phyloP scores from a whole-genome alignment of 371 early-diverging fungal genomes.

The Chytridium lagenaria region DNA sequence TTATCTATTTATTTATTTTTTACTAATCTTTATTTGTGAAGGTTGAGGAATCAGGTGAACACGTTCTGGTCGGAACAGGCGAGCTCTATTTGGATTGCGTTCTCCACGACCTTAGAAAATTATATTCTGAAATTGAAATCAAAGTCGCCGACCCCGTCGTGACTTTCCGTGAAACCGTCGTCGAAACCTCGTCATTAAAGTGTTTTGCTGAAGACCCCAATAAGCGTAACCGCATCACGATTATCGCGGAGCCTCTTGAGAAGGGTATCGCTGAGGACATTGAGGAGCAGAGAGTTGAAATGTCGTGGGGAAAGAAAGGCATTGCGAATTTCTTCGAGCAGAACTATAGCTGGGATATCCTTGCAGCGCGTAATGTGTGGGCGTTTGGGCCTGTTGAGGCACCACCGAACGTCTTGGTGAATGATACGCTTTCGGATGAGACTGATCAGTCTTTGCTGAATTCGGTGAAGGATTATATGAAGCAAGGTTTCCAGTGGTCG shows the following conservation, averaged over 20 bases:
- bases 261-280: constrained; percentile 90
- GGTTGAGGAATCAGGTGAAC: constrained; percentile 98
- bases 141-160: constrained; percentile 97
- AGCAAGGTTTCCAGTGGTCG: constrained; percentile 98
- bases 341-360: constrained; percentile 92
- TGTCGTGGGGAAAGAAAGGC: constrained; percentile 77
- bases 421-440: constrained; percentile 92
- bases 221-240: constrained; percentile 95
- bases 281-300: constrained; percentile 74
- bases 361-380: constrained; percentile 93
- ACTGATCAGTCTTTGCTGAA: constrained; percentile 77
- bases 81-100: constrained; percentile 96
- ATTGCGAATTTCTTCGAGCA: constrained; percentile 80
- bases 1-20: no score
- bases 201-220: constrained; percentile 98
- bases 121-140: constrained; percentile 95
- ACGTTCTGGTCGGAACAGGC: constrained; percentile 91
- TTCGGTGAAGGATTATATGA: constrained; percentile 83
- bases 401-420: constrained; percentile 92
- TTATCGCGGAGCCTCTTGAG: constrained; percentile 95
- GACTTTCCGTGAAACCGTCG: constrained; percentile 93
- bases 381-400: constrained; percentile 94
- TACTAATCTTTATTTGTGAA: constrained; percentile 27
- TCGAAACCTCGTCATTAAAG: constrained; percentile 91
- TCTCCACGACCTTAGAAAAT: constrained; percentile 89